Base-by-base conservation (phyloP, 164 flowering plant genomes). In the Magnolia sinica region DNA sequence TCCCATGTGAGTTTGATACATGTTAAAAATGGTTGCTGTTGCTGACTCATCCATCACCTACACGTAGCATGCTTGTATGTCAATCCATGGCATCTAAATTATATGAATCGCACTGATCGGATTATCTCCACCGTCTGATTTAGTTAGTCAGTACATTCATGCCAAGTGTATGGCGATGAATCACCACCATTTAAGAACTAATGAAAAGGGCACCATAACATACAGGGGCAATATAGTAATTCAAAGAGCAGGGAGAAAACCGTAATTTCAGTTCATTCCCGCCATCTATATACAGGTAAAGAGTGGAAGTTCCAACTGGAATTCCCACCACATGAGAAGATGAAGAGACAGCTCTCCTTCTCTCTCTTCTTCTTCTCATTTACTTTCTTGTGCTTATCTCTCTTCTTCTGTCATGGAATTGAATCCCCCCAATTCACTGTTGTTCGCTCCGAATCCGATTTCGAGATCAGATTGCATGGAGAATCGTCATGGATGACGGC, bases 401-500 rank as follows among this genome's bases (percentile, higher is more conserved):
- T 31, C 71, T 65, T 65, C 29, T 68, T 68, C 49, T 68, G 71
- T 68, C 11, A 24, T 66, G 77, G 71, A 22, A 65, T 65, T 13
- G 77, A 74, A 27, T 65, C 77, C 55, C 77, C 77, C 19, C 71
- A 74, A 23, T 74, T 50, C 77, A 74, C 77, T 27, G 88, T 89
- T 68, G 64, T 87, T 22, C 89, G 85, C 77, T 65, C 83, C 0
- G 92, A 86, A 50, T 85, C 87, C 0, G 90, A 87, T 68, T 87
- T 89, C 58, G 95, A 91, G 80, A 76, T 91, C 84, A 85, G 95
- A 73, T 83, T 85, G 61, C 88, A 89, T 85, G 64, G 78, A 29
- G 83, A 85, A 11, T 79, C 90, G 23, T 72, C 84, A 0, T 91
- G 95, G 95, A 88, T 91, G 85, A 81, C 91, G 24, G 90, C 91